phyloP scores from a whole-genome alignment of 257 asterid species.

The Penstemon newberryi region DNA sequence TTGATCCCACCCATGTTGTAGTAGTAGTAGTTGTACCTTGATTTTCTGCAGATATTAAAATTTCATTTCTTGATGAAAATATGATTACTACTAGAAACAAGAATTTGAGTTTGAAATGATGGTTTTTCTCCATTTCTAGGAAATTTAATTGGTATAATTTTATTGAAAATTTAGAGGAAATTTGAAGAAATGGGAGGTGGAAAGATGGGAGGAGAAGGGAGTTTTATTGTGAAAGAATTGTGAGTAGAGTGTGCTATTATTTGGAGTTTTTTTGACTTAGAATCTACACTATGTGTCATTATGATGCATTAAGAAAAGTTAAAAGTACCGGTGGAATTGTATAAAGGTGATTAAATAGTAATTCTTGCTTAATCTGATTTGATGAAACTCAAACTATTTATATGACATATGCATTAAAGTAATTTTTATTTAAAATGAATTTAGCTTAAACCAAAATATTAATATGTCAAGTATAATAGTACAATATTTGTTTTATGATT shows the following conservation, averaged over 20 bases:
- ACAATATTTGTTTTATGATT: no score
- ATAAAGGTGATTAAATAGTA: background rate
- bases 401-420: no score
- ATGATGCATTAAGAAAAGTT: conserved; percentile 39
- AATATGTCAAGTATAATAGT: no score
- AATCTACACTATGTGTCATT: conserved; percentile 34
- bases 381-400: no score
- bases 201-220: background rate
- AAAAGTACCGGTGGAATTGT: conserved; percentile 18
- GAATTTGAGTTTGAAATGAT: conserved; percentile 25
- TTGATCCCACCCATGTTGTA: conserved; percentile 73
- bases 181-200: conserved; percentile 18
- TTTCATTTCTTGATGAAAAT: conserved; percentile 27
- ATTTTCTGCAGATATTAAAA: conserved; percentile 23
- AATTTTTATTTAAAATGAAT: no score
- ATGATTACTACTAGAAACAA: conserved; percentile 22
- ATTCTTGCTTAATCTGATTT: no score
- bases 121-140: conserved; percentile 42
- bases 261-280: conserved; percentile 14
- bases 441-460: no score
- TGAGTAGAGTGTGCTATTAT: conserved; percentile 14
- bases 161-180: background rate
- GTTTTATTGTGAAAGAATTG: background rate
- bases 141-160: background rate
- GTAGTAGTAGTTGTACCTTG: background rate